Base-by-base conservation (phyloP, 352 stramenopile genomes). In the Phytophthora meadii region DNA sequence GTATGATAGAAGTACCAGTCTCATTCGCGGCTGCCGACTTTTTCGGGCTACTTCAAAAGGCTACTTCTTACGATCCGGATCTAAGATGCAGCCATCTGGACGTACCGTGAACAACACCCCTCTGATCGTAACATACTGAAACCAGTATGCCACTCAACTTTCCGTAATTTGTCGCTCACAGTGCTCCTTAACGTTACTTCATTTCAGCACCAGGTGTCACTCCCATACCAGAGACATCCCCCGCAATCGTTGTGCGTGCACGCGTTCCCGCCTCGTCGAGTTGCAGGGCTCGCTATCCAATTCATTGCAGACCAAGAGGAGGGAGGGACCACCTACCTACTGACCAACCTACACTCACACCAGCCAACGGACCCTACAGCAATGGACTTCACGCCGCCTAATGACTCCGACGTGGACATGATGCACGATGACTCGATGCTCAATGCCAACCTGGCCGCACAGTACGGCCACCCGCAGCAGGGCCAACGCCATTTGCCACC, bases 341-440 rank as follows among this genome's bases (percentile, higher is more conserved):
- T 36, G 19, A 11, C 8, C 30, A 36, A 36, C 30, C 30, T 17
- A 50, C 27, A 19, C 25, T 24, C 10, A n/a, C n/a, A 58, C 15
- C 28, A 59, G 3, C 30, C 28, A 41, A 42, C 2, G 1, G 15
- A 45, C 28, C 8, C 12, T 14, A 46, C 8, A 22, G 41, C 30
- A 19, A 91, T 91, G 79, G 80, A 91, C 39, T 91, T 88, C 58
- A 65, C 74, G 14, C 34, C 72, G 27, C 65, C 78, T 3, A 79
- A 78, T 40, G 82, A 91, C 25, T 68, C 70, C 44, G 83, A 92
- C 46, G 83, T 92, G 47, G 79, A 92, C 53, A 92, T 92, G 83
- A 90, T 92, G 77, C 79, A 89, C 53, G 81, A 90, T 45, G 73
- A 89, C 61, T 70, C 75, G 37, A 72, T 90, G 70, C 67, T 92